phyloP scores from a whole-genome alignment of 192 early-diverging fungal genomes.

The Thoreauomyces humboldtii region DNA sequence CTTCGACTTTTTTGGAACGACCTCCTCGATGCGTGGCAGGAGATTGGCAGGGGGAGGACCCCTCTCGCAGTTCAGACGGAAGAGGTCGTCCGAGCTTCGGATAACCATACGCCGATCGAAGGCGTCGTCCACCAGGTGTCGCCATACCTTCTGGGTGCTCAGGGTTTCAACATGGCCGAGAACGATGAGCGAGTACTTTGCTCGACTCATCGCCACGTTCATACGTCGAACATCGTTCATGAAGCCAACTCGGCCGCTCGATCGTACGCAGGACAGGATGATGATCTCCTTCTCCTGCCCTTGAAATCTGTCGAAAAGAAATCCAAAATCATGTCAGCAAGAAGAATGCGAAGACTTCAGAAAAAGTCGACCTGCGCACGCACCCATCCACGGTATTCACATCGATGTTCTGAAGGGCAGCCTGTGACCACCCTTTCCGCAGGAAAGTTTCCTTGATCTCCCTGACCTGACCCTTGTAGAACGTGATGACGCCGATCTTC shows the following conservation, averaged over 20 bases:
- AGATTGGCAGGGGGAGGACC: background rate
- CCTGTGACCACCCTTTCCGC: slow-evolving; percentile 53
- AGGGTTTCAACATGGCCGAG: slow-evolving; percentile 71
- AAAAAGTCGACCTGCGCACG: background rate
- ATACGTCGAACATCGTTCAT: slow-evolving; percentile 80
- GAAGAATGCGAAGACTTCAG: slow-evolving; percentile 26
- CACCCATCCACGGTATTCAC: slow-evolving; percentile 76
- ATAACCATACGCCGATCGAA: slow-evolving; percentile 35
- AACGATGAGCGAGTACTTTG: slow-evolving; percentile 78
- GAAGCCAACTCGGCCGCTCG: slow-evolving; percentile 72
- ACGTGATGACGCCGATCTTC: slow-evolving; percentile 85
- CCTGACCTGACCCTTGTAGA: slow-evolving; percentile 84
- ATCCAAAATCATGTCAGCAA: background rate
- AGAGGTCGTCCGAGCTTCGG: background rate
- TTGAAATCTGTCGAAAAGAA: slow-evolving; percentile 62
- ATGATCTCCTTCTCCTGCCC: slow-evolving; percentile 97
- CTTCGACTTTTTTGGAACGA: no score
- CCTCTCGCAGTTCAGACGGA: background rate
- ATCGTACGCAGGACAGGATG: slow-evolving; percentile 91
- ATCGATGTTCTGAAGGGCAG: slow-evolving; percentile 71
- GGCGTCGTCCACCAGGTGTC: slow-evolving; percentile 69
- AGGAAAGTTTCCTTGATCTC: slow-evolving; percentile 68
- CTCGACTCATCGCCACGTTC: slow-evolving; percentile 90
- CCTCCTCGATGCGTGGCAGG: no score
- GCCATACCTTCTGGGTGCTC: slow-evolving; percentile 65